Base-by-base conservation (phyloP, 345 rosid species). In the Eucalyptus curtisii region DNA sequence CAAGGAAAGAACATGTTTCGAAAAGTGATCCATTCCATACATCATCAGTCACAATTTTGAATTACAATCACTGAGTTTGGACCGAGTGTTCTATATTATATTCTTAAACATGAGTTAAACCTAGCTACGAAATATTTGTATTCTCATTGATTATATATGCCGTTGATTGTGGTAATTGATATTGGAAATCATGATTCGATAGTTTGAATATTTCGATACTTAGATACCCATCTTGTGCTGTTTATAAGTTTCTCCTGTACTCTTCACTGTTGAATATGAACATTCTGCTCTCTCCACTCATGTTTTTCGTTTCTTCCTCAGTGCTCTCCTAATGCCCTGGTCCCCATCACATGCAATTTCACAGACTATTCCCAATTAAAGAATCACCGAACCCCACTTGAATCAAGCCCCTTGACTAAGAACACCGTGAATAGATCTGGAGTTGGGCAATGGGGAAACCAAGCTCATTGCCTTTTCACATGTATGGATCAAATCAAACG, bases 141-240 rank as follows among this genome's bases (percentile, higher is more conserved):
- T 64, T 64, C 40, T n/a, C 20, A 64, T 64, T 15, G 5, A 64
- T n/a, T 15, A 30, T 19, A 13, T 71, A 71, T 33, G 81, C 33
- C 4, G 1, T 17, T 71, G 14, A 37, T 19, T 2, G 13, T 33
- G 2, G 44, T 33, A 10, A 17, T 33, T 71, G 45, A 71, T 33
- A 33, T 71, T 33, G 13, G 20, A 7, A 64, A n/a, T 64, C 76
- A 14, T n/a, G 37, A n/a, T 14, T 0, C 0, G 2, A 33, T 37
- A 5, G 81, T 71, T 71, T 37, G 44, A 71, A 33, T 5, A 37
- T 33, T 42, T 3, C 14, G 8, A 37, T 33, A 37, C 25, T 37
- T 10, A 1, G 25, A 71, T 71, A 71, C 25, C 12, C 13, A 16
- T 71, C 4, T 71, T 37, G 45, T 10, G 8, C 13, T 10, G 25